These are phyloP conservation scores for Agrostemma githago DNA, from an alignment of 148 eudicot genomes.

Conservation along the genomic window DNA sequence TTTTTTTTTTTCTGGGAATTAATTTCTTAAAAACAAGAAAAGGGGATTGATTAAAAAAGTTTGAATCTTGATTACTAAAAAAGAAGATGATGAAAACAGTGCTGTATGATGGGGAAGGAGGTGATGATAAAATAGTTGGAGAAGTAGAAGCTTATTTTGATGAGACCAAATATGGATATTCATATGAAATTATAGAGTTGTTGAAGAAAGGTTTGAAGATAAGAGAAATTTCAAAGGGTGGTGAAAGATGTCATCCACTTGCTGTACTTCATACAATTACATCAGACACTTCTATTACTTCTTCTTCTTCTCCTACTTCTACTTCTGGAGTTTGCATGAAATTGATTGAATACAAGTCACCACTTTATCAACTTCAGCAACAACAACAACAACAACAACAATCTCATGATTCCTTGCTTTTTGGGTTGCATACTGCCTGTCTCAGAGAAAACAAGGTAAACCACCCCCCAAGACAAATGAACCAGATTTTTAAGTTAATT, in stretches of 20 bases:
- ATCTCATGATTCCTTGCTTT: constrained; percentile 47
- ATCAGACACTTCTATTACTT: background rate
- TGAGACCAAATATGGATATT: constrained; percentile 29
- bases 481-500: background rate
- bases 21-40: background rate
- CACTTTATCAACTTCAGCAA: constrained; percentile 22
- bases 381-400: constrained; percentile 32
- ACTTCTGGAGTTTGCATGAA: constrained; percentile 61
- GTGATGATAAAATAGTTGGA: constrained; percentile 45
- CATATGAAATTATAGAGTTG: constrained; percentile 14
- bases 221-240: constrained; percentile 51
- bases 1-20: background rate
- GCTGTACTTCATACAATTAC: constrained; percentile 74
- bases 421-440: constrained; percentile 71
- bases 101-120: constrained; percentile 58
- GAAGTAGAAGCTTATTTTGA: constrained; percentile 67
- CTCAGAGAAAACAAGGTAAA: constrained; percentile 95
- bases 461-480: background rate
- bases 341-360: constrained; percentile 59
- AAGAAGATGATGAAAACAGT: constrained; percentile 42
- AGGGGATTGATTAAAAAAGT: background rate
- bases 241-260: constrained; percentile 93
- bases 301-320: background rate
- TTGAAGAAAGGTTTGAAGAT: constrained; percentile 55
- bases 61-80: background rate